Conservation (phyloP, 1,284 basidiomycete genomes). For the Leccinum angustisporum region DNA sequence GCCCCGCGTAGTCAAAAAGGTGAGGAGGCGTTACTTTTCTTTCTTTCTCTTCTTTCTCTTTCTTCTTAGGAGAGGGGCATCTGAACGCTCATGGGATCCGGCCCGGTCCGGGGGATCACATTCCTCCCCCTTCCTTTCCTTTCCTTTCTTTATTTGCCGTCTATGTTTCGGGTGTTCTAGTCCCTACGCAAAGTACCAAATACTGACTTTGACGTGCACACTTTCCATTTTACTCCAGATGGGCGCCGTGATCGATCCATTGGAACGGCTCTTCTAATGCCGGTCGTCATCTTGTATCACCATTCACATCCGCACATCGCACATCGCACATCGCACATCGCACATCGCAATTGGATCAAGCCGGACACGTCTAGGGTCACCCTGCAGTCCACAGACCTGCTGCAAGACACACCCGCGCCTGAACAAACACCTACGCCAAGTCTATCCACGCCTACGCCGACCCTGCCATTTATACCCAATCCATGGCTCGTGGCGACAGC, state of each 20-base stretch:
- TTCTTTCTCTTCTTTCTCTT: background rate
- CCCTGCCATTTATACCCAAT: slow-evolving; percentile 9
- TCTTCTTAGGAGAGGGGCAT: background rate
- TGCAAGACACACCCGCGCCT: slow-evolving; percentile 29
- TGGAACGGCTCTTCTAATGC: slow-evolving; percentile 55
- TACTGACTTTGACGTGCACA: background rate
- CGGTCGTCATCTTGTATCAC: background rate
- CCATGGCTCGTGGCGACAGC: slow-evolving; percentile 26
- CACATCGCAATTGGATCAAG: too few species aligned
- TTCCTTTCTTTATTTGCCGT: background rate
- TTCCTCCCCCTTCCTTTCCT: background rate
- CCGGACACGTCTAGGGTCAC: slow-evolving; percentile 70
- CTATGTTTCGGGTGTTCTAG: background rate
- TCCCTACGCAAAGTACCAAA: background rate
- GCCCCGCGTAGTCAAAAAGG: slow-evolving; percentile 86
- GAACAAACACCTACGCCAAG: slow-evolving; percentile 26
- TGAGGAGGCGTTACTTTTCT: slow-evolving; percentile 25
- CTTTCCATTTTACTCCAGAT: slow-evolving; percentile 44
- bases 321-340: too few species aligned
- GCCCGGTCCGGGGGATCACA: background rate
- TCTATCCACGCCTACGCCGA: slow-evolving; percentile 19
- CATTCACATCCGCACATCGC: background rate
- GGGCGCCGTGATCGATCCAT: slow-evolving; percentile 74
- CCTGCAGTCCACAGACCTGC: slow-evolving; percentile 58
- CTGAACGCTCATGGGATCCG: background rate